Evolutionary conservation across 805 yeast genomes (phyloP).

Genomic region (Torulaspora maleeae): DNA sequence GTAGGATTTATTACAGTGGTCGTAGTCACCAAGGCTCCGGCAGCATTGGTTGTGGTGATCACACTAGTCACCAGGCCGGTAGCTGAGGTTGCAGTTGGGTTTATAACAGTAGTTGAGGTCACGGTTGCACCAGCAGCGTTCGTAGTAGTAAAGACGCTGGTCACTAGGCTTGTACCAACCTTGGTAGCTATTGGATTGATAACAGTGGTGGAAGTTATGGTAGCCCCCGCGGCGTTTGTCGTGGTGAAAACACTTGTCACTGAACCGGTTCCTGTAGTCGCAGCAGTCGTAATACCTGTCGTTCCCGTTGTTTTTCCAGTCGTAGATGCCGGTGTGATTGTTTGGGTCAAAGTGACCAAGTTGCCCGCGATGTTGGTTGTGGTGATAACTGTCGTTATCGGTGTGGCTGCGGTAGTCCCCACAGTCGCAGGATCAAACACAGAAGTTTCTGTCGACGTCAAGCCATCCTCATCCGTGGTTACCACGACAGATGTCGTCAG

Average conservation of each 20-base stretch:
- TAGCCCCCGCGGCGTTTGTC: slow-evolving; percentile 35
- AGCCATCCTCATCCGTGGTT: slow-evolving; percentile 32
- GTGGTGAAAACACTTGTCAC: slow-evolving; percentile 31
- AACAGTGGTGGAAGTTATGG: slow-evolving; percentile 16
- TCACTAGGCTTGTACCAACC: slow-evolving; percentile 15
- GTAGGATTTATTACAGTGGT: slow-evolving; percentile 8
- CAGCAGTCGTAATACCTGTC: slow-evolving; percentile 3
- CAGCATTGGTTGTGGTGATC: slow-evolving; percentile 13
- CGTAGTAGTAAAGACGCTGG: slow-evolving; percentile 12
- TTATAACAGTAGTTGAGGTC: slow-evolving; percentile 18
- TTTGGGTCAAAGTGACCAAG: slow-evolving; percentile 24
- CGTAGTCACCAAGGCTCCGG: slow-evolving; percentile 6
- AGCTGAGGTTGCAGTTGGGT: slow-evolving; percentile 26
- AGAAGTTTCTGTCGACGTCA: slow-evolving; percentile 32
- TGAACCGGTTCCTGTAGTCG: slow-evolving; percentile 22
- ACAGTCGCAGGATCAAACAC: slow-evolving; percentile 19
- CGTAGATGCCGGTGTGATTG: slow-evolving; percentile 25
- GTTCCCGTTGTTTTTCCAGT: slow-evolving; percentile 20
- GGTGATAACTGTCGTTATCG: slow-evolving; percentile 19
- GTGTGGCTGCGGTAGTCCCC: slow-evolving; percentile 12
- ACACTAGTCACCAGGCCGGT: slow-evolving; percentile 15
- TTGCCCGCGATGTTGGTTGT: slow-evolving; percentile 30
- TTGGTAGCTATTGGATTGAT: slow-evolving; percentile 23
- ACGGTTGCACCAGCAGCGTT: slow-evolving; percentile 13
- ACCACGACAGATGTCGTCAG: slow-evolving; percentile 29